A percentile compares a stretch with the other conserved stretches of the same genome.
These are phyloP conservation scores for Podosphaera leucotricha DNA, from an alignment of 2,329 filamentous ascomycete genomes.

Conservation along the genomic window DNA sequence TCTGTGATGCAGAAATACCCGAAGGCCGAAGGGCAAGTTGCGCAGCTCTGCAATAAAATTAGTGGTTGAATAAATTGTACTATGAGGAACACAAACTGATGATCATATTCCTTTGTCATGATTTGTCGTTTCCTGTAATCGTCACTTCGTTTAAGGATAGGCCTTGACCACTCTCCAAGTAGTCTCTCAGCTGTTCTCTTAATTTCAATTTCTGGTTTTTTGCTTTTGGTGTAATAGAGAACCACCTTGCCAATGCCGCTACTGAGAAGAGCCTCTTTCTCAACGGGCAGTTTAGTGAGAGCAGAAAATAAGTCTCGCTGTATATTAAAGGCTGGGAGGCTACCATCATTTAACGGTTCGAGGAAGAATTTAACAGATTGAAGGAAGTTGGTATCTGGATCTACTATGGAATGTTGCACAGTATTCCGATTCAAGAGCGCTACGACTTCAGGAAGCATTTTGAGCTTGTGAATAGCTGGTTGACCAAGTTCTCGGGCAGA, in stretches of 20 bases:
- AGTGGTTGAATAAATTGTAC: conserved; percentile 1
- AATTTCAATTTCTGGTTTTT: conserved; percentile 66
- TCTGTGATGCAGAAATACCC: conserved; percentile 12
- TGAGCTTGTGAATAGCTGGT: conserved; percentile 78
- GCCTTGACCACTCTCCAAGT: conserved; percentile 87
- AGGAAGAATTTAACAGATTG: conserved; percentile 94
- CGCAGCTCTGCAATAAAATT: conserved; percentile 11
- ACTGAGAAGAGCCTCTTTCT: conserved; percentile 72
- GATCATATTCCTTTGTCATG: conserved; percentile 38
- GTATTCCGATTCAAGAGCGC: conserved; percentile 75
- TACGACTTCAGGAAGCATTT: conserved; percentile 77
- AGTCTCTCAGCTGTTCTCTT: conserved; percentile 83
- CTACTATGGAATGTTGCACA: conserved; percentile 61
- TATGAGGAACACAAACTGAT: conserved; percentile 24
- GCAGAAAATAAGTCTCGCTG: conserved; percentile 82
- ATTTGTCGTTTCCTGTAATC: conserved; percentile 73
- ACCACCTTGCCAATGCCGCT: conserved; percentile 92
- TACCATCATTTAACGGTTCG: conserved; percentile 82
- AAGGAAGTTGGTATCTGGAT: conserved; percentile 85
- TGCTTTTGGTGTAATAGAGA: conserved; percentile 90
- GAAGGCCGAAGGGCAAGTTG: conserved; percentile 16
- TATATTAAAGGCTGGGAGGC: conserved; percentile 87
- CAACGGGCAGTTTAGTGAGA: conserved; percentile 58
- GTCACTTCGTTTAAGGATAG: conserved; percentile 79
- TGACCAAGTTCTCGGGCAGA: conserved; percentile 53